These are phyloP conservation scores for Polytrichum commune DNA, from an alignment of 225 moss, liverwort and hornwort genomes.

Conservation along the genomic window DNA sequence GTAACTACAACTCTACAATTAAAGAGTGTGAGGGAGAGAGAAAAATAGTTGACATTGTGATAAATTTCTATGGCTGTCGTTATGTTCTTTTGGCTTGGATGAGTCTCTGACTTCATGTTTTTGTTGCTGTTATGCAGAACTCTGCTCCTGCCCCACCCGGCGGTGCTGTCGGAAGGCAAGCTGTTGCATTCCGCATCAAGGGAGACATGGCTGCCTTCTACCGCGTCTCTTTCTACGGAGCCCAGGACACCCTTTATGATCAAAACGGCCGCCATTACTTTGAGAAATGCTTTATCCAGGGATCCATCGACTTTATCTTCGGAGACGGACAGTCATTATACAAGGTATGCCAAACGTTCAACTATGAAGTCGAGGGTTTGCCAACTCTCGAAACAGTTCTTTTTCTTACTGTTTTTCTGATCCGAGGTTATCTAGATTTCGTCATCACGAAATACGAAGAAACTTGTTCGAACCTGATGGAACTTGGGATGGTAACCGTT, in stretches of 20 bases:
- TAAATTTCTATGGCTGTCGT: too few species aligned
- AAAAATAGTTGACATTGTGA: too few species aligned
- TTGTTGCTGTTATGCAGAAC: constrained; percentile 34
- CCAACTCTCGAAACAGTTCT: too few species aligned
- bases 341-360: constrained; percentile 19
- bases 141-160: constrained; percentile 57
- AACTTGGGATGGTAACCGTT: too few species aligned
- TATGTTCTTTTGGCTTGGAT: background rate
- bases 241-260: constrained; percentile 78
- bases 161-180: constrained; percentile 67
- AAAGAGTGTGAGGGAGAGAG: too few species aligned
- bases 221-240: constrained; percentile 51
- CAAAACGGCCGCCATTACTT: constrained; percentile 73
- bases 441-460: too few species aligned
- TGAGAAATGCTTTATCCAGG: constrained; percentile 56
- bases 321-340: constrained; percentile 65
- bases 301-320: constrained; percentile 79
- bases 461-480: too few species aligned
- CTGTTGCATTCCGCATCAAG: constrained; percentile 54
- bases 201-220: constrained; percentile 72
- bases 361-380: background rate
- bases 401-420: too few species aligned
- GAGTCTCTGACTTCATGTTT: background rate
- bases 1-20: too few species aligned
- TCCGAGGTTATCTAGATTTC: too few species aligned